Base-by-base conservation (phyloP, 495 filamentous ascomycete genomes). In the Neurospora sublineolata region DNA sequence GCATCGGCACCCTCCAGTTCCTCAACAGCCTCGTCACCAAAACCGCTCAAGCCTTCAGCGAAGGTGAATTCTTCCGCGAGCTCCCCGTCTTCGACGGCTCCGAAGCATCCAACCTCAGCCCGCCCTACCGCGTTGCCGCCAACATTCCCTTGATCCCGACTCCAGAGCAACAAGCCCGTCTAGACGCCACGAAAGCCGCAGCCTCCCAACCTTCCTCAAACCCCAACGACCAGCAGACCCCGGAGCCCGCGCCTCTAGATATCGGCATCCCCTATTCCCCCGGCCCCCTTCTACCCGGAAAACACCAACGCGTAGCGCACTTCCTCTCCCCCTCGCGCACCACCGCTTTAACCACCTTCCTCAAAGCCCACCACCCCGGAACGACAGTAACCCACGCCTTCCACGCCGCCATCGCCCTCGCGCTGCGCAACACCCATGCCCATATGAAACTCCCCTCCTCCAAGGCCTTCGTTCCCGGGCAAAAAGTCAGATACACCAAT, bases 1-100 rank as follows among this genome's bases (percentile, higher is more conserved):
- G 84, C 14, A 79, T 84, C 68, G 83, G 85, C n/a, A 79, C 81
- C 12, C 76, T 86, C 1, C 75, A 77, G n/a, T 75, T 86, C 16
- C 68, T 82, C 37, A 69, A 80, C 69, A 74, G 77, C 11, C 69
- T 82, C 18, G 69, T 77, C 60, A 30, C 33, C 7, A 67, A 75
- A 37, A 70, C 74, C 27, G 46, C 74, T 27, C 23, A 68, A n/a
- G 75, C 74, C 14, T 76, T 72, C 38, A n/a, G 27, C 4, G 33
- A 76, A 30, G 75, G 74, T 18, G 30, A 37, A 11, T 58, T 41
- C 71, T 18, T 67, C 10, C 16, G 38, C 8, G 7, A 44, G 0
- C 16, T 69, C 1, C 68, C 72, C 0, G 5, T 72, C 14, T 37
- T 74, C 4, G 70, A 75, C 46, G 75, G 73, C 12, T 68, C 70